A percentile compares a stretch with the other conserved stretches of the same genome.
phyloP scores from a whole-genome alignment of 1,284 basidiomycete species.

The Kwoniella shivajii region DNA sequence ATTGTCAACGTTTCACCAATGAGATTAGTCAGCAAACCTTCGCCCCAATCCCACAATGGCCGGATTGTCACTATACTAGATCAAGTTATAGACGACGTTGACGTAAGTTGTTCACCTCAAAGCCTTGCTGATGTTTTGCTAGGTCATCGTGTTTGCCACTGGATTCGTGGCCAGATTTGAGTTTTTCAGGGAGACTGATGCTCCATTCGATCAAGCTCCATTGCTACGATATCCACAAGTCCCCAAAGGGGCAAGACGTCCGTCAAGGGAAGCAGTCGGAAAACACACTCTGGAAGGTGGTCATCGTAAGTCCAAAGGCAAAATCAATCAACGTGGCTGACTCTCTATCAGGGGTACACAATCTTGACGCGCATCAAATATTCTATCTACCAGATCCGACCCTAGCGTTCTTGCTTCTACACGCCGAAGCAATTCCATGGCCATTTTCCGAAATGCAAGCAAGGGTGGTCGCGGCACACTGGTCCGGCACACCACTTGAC shows the following conservation, averaged over 20 bases:
- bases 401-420: constrained; percentile 15
- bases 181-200: constrained; percentile 12
- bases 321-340: background rate
- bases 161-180: constrained; percentile 15
- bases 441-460: constrained; percentile 21
- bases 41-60: constrained; percentile 1
- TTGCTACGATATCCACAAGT: constrained; percentile 4
- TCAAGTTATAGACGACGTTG: constrained; percentile 13
- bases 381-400: constrained; percentile 20
- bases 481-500: constrained; percentile 10
- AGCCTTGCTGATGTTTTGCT: background rate
- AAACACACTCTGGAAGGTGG: constrained; percentile 11
- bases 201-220: constrained; percentile 12
- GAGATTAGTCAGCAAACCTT: constrained; percentile 8
- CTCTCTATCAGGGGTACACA: constrained; percentile 10
- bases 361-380: constrained; percentile 15
- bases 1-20: constrained; percentile 16
- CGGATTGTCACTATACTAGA: constrained; percentile 8
- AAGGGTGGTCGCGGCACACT: constrained; percentile 12
- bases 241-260: background rate
- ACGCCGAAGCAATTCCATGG: constrained; percentile 21
- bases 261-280: constrained; percentile 1
- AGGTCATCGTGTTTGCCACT: constrained; percentile 20
- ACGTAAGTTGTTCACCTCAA: background rate
- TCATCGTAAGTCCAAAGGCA: constrained; percentile 5